phyloP scores from a whole-genome alignment of 495 filamentous ascomycete genomes.

The Hypoxylon rickii region DNA sequence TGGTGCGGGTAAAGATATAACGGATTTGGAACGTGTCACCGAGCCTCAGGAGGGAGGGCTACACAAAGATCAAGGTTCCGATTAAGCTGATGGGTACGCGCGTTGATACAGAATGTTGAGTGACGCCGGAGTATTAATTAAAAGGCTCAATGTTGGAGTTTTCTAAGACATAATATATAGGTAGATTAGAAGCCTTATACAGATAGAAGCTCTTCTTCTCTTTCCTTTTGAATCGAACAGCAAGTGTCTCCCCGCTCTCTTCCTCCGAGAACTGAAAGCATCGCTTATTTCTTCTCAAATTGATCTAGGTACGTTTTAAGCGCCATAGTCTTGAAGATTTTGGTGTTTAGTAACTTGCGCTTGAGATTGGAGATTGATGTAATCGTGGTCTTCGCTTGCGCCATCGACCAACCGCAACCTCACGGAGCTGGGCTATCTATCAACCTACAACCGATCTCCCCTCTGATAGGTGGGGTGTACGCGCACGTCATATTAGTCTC shows the following conservation, averaged over 20 bases:
- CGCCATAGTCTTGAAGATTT: conserved; percentile 6
- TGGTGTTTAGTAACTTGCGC: background rate
- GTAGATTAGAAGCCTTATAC: no score
- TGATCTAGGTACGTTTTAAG: no score
- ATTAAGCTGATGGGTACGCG: background rate
- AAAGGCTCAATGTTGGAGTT: no score
- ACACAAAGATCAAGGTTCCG: conserved; percentile 3
- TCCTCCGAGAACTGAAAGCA: no score
- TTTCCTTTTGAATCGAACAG: no score
- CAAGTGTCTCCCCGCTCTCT: no score
- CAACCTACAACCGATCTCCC: background rate
- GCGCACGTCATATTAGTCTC: conserved; percentile 32
- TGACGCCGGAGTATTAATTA: no score
- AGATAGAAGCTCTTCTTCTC: no score
- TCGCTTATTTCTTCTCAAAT: no score
- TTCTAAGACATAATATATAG: no score
- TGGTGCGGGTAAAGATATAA: conserved; percentile 35
- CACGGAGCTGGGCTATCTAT: conserved; percentile 20
- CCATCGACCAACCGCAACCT: conserved; percentile 25
- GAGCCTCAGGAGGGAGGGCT: conserved; percentile 6
- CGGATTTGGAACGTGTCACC: conserved; percentile 4
- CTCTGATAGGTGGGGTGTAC: conserved; percentile 15
- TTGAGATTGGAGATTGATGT: conserved; percentile 19
- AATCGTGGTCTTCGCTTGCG: conserved; percentile 14
- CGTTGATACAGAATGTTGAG: no score